Base-by-base conservation (phyloP, 192 early-diverging fungal species). In the Coemansia guatemalensis region DNA sequence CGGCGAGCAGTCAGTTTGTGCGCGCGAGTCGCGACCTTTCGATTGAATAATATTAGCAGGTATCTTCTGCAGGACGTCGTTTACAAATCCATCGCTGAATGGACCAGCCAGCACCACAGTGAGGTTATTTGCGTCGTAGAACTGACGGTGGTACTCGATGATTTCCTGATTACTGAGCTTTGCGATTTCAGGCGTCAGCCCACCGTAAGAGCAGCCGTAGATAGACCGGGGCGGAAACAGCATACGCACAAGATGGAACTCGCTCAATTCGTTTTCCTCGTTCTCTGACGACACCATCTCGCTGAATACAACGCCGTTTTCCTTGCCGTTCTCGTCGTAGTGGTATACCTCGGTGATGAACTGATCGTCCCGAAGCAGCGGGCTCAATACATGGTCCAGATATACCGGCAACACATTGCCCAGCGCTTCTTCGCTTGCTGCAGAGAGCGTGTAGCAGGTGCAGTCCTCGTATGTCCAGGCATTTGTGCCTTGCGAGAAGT, bases 301-400 rank as follows among this genome's bases (percentile, higher is more conserved):
- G 68, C 84, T 82, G 25, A 84, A 84, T 39, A 95, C 93, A 8
- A 95, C 93, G 17, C 93, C 93, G 29, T 92, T 86, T 41, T 90
- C 84, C 60, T 85, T 84, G 5, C 83, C 89, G 1, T 81, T 71
- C 20, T 71, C 83, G 54, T 94, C 90, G 33, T 88, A 76, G 72
- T 94, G 91, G 62, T 90, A 90, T 9, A 95, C 92, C 26, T 92
- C 89, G 26, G 88, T 92, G 54, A 87, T 78, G 64, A 92, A 93
- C 60, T 93, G 87, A 23, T 82, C 81, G 30, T 88, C 86, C 26
- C 81, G 58, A 52, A 95, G 75, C n/a, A 87, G 82, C 8, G 92
- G 92, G 59, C 85, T 72, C 41, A 94, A 65, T 17, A 95, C 82
- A 64, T 95, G 93, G 66, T 94, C 93, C 62, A 94, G 65, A 57